These are phyloP conservation scores for Colletotrichum sublineola DNA, from an alignment of 2,329 filamentous ascomycete genomes.

Conservation along the genomic window DNA sequence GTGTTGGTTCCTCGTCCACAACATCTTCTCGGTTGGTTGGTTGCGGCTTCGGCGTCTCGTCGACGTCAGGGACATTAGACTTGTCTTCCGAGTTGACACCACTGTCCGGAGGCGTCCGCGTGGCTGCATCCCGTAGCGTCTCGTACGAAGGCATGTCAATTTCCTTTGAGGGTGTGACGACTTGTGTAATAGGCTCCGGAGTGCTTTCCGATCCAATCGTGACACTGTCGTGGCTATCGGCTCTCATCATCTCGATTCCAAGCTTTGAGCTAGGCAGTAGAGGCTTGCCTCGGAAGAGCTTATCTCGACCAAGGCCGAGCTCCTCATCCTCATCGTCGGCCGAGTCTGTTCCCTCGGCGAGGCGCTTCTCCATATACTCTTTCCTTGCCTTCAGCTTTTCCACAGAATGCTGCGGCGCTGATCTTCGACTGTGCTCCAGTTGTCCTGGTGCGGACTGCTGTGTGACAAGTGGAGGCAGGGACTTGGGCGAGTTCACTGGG, in stretches of 20 bases:
- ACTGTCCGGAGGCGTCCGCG: slow-evolving; percentile 50
- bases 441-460: slow-evolving; percentile 75
- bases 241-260: slow-evolving; percentile 97
- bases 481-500: slow-evolving; percentile 54
- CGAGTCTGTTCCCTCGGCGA: slow-evolving; percentile 82
- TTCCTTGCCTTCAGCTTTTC: slow-evolving; percentile 82
- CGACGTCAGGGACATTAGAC: slow-evolving; percentile 47
- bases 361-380: slow-evolving; percentile 79
- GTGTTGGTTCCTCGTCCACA: slow-evolving; percentile 57
- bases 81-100: slow-evolving; percentile 44
- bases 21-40: slow-evolving; percentile 42
- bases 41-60: slow-evolving; percentile 61
- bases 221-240: slow-evolving; percentile 91
- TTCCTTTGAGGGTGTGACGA: slow-evolving; percentile 64
- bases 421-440: slow-evolving; percentile 63
- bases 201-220: slow-evolving; percentile 64
- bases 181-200: slow-evolving; percentile 65
- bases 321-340: slow-evolving; percentile 97
- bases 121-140: slow-evolving; percentile 44
- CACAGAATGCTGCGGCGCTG: slow-evolving; percentile 72
- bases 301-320: slow-evolving; percentile 67
- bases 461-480: slow-evolving; percentile 67
- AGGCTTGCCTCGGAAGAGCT: slow-evolving; percentile 67
- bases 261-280: slow-evolving; percentile 85
- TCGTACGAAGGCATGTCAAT: slow-evolving; percentile 49